These are phyloP conservation scores for Protomyces lactucae-debilis DNA, from an alignment of 1,139 yeast genomes.

Conservation along the genomic window DNA sequence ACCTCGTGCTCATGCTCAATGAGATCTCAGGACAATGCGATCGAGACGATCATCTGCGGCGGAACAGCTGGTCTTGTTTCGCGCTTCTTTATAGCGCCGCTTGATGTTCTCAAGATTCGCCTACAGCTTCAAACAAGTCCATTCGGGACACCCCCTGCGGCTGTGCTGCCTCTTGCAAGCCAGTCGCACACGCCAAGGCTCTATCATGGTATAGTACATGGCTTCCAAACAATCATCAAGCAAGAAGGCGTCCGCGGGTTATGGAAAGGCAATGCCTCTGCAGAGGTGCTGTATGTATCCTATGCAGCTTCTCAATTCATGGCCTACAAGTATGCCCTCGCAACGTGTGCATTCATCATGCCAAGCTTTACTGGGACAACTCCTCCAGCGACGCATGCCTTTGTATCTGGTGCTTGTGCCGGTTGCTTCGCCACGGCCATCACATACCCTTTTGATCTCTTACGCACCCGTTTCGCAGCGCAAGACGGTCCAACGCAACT, in stretches of 20 bases:
- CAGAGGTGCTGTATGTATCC: slow-evolving; percentile 72
- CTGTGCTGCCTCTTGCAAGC: not conserved
- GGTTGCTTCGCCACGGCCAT: slow-evolving; percentile 67
- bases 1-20: not conserved
- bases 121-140: slow-evolving; percentile 54
- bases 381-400: slow-evolving; percentile 47
- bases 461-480: slow-evolving; percentile 73
- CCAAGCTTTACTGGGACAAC: slow-evolving; percentile 38
- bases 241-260: slow-evolving; percentile 38
- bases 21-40: slow-evolving; percentile 10
- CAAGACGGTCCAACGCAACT: slow-evolving; percentile 33
- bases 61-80: slow-evolving; percentile 28
- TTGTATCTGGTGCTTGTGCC: slow-evolving; percentile 68
- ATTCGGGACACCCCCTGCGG: not conserved
- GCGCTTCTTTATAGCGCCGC: slow-evolving; percentile 71
- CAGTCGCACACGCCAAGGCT: not conserved
- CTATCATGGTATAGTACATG: slow-evolving; percentile 16
- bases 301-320: slow-evolving; percentile 87
- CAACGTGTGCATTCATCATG: not conserved
- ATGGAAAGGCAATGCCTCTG: slow-evolving; percentile 96
- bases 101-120: slow-evolving; percentile 83
- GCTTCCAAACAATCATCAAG: slow-evolving; percentile 11
- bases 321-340: slow-evolving; percentile 53
- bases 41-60: slow-evolving; percentile 26
- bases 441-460: slow-evolving; percentile 83